Conservation (phyloP, 225 moss, liverwort and hornwort genomes). For the Polytrichum formosum region DNA sequence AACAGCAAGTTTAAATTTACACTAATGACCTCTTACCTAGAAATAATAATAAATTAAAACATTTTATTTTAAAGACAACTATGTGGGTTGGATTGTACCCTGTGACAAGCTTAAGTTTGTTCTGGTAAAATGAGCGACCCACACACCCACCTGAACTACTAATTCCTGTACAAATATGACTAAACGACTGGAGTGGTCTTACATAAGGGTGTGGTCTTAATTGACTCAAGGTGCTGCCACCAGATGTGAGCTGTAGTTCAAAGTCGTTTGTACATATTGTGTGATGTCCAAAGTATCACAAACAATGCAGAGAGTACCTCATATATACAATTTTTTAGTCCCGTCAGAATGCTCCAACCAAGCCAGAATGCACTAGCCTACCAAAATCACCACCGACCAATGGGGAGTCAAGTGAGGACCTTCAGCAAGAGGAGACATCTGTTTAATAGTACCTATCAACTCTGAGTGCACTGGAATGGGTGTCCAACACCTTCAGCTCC, state of each 20-base stretch:
- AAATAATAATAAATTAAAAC: too few relatives aligned
- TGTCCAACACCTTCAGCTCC: constrained; percentile 85
- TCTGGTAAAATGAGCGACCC: too few relatives aligned
- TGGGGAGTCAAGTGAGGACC: constrained; percentile 28
- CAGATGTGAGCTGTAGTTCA: constrained; percentile 15
- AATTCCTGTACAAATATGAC: too few relatives aligned
- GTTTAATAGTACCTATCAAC: constrained; percentile 48
- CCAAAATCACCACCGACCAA: constrained; percentile 37
- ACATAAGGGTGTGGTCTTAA: not conserved
- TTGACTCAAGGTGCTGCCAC: constrained; percentile 28
- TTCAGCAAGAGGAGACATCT: constrained; percentile 27
- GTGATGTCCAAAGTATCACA: constrained; percentile 27
- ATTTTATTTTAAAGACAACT: too few relatives aligned
- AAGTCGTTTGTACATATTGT: constrained; percentile 45
- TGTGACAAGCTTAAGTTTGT: too few relatives aligned
- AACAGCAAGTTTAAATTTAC: too few relatives aligned
- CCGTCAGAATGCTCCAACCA: constrained; percentile 32
- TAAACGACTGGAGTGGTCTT: too few relatives aligned
- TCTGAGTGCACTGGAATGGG: constrained; percentile 98
- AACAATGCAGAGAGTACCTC: constrained; percentile 33
- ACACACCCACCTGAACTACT: too few relatives aligned
- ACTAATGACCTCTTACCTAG: too few relatives aligned
- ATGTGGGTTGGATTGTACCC: too few relatives aligned
- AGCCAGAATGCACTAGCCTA: constrained; percentile 35
- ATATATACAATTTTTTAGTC: constrained; percentile 47